Conservation (phyloP, 306 rosid species). For the Gleditsia sinensis region DNA sequence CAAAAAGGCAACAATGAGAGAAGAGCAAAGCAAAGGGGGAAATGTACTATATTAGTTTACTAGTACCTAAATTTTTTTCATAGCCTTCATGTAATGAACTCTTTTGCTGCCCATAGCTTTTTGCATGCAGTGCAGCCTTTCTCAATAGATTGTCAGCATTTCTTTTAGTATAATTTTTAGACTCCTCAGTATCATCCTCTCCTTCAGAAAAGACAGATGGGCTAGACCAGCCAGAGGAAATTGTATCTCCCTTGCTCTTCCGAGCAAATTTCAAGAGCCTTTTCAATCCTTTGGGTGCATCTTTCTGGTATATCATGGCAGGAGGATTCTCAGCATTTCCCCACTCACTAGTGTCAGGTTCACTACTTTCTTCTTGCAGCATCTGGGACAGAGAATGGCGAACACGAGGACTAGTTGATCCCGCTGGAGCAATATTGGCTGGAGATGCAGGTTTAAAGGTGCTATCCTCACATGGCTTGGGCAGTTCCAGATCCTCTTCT, state of each 20-base stretch:
- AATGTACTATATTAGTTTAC: constrained; percentile 51
- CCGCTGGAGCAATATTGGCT: constrained; percentile 50
- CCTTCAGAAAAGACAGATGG: constrained; percentile 98
- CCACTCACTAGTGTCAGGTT: constrained; percentile 81
- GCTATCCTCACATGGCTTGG: constrained; percentile 49
- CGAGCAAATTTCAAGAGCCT: constrained; percentile 93
- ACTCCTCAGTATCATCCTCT: constrained; percentile 86
- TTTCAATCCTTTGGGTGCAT: constrained; percentile 93
- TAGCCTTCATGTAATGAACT: constrained; percentile 52
- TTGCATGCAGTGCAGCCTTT: constrained; percentile 69
- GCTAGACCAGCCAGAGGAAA: constrained; percentile 78
- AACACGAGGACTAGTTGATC: constrained; percentile 71
- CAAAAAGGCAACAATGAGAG: constrained; percentile 3
- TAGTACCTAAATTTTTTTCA: constrained; percentile 62
- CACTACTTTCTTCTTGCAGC: constrained; percentile 95
- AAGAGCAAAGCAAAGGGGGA: constrained; percentile 25
- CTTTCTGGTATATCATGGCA: constrained; percentile 74
- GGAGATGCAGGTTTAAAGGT: constrained; percentile 53
- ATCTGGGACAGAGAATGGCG: constrained; percentile 97
- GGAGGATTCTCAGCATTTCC: constrained; percentile 97
- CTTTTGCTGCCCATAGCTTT: constrained; percentile 71
- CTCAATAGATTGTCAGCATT: constrained; percentile 70
- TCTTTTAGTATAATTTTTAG: constrained; percentile 51
- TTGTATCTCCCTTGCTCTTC: constrained; percentile 88
- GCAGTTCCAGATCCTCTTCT: constrained; percentile 72